These are phyloP conservation scores for Yamadazyma insecticola DNA, from an alignment of 805 yeast genomes.

Conservation along the genomic window DNA sequence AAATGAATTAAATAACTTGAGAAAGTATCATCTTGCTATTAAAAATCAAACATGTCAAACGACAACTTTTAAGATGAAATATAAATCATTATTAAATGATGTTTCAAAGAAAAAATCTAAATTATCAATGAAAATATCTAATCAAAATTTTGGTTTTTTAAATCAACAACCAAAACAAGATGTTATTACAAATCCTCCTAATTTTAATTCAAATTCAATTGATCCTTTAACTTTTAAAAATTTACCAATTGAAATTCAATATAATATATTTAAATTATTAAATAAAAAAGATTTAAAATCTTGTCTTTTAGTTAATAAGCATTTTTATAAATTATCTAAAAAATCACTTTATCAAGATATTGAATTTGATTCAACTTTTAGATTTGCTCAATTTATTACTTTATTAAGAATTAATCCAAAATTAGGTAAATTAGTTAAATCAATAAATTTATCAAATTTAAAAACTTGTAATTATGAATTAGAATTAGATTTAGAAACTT, in stretches of 20 bases:
- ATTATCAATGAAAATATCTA: conserved; percentile 30
- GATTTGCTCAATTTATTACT: conserved; percentile 77
- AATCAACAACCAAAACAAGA: no score
- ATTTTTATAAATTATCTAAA: conserved; percentile 49
- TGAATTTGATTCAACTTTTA: conserved; percentile 61
- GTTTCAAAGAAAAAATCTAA: conserved; percentile 45
- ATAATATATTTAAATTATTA: conserved; percentile 31
- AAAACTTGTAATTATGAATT: conserved; percentile 28
- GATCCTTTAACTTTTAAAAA: conserved; percentile 11
- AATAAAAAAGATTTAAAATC: conserved; percentile 31
- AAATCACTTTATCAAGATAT: conserved; percentile 53
- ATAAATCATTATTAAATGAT: conserved; percentile 44
- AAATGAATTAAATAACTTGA: conserved; percentile 22
- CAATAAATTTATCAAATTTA: conserved; percentile 53
- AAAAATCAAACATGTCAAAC: conserved; percentile 5
- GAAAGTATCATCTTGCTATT: conserved; percentile 1
- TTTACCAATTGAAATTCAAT: conserved; percentile 43
- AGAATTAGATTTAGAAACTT: conserved; percentile 1
- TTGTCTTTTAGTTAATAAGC: conserved; percentile 48
- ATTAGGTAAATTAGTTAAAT: conserved; percentile 53
- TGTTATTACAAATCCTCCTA: not conserved
- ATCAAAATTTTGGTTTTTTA: conserved; percentile 1
- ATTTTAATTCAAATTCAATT: not conserved
- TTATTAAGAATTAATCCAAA: conserved; percentile 52
- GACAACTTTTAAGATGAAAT: conserved; percentile 40